Evolutionary conservation across 768 basidiomycete genomes (phyloP).

Genomic region (Clitopilus hobsonii): DNA sequence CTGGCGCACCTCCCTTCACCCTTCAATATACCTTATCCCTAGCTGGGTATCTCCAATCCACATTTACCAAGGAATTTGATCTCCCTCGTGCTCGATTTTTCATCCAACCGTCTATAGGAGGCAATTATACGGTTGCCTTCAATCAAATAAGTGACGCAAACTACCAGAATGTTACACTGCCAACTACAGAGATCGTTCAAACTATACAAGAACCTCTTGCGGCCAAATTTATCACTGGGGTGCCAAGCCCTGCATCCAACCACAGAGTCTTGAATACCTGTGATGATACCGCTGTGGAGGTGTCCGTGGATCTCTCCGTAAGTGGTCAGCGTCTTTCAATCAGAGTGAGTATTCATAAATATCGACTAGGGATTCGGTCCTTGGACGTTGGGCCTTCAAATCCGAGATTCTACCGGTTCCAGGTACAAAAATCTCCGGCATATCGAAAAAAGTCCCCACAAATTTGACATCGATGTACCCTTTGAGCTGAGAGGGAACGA

Average conservation of each 20-base stretch:
- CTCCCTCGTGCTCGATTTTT: conserved; percentile 72
- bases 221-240: conserved; percentile 55
- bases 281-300: conserved; percentile 59
- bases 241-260: conserved; percentile 29
- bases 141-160: conserved; percentile 72
- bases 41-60: conserved; percentile 54
- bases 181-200: conserved; percentile 73
- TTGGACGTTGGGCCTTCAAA: not conserved
- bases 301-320: conserved; percentile 76
- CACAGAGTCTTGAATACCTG: conserved; percentile 66
- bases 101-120: conserved; percentile 79
- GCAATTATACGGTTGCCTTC: conserved; percentile 81
- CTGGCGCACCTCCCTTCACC: conserved; percentile 82
- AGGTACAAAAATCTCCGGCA: not conserved
- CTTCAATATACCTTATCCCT: conserved; percentile 70
- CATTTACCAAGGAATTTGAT: conserved; percentile 51
- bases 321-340: conserved; percentile 11
- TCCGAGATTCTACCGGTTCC: not conserved
- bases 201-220: conserved; percentile 80
- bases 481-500: conserved; percentile 56
- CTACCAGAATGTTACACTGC: conserved; percentile 69
- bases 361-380: not conserved
- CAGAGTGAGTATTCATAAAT: not conserved
- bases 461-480: conserved; percentile 61
- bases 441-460: conserved; percentile 11